Evolutionary conservation across 176 grass and related monocot genomes (phyloP).

Genomic region (Aegilops speltoides): DNA sequence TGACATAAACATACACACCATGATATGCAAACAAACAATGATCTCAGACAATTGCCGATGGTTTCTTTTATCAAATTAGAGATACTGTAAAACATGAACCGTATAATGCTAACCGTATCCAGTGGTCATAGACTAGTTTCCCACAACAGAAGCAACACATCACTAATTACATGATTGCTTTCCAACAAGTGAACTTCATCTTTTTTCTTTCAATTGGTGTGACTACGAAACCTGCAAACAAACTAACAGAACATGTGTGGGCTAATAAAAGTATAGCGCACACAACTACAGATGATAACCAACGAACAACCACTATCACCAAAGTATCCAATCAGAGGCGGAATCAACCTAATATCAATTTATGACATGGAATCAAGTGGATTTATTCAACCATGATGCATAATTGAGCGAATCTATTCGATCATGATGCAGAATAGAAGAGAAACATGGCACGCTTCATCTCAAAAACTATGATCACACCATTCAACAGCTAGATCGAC

Average conservation of each 20-base stretch:
- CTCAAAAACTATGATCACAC: background rate
- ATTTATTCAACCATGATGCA: background rate
- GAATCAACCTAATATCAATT: background rate
- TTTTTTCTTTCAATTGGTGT: background rate
- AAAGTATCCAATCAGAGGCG: background rate
- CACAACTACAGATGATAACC: background rate
- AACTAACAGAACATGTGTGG: background rate
- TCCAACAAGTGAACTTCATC: background rate
- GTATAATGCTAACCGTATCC: background rate
- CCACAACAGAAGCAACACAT: background rate
- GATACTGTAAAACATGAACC: background rate
- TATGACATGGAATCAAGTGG: background rate
- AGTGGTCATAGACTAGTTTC: constrained; percentile 4
- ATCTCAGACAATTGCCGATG: background rate
- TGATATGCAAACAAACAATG: background rate
- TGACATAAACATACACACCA: background rate
- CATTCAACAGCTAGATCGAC: background rate
- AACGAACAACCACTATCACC: background rate
- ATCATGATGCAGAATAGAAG: background rate
- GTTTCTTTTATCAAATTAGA: background rate
- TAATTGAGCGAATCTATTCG: background rate
- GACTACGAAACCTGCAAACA: background rate
- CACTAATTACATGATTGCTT: background rate
- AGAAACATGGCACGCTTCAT: background rate
- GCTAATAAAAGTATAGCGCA: background rate